These are phyloP conservation scores for Talaromyces sp. DNA, from an alignment of 2,329 filamentous ascomycete genomes.

Conservation along the genomic window DNA sequence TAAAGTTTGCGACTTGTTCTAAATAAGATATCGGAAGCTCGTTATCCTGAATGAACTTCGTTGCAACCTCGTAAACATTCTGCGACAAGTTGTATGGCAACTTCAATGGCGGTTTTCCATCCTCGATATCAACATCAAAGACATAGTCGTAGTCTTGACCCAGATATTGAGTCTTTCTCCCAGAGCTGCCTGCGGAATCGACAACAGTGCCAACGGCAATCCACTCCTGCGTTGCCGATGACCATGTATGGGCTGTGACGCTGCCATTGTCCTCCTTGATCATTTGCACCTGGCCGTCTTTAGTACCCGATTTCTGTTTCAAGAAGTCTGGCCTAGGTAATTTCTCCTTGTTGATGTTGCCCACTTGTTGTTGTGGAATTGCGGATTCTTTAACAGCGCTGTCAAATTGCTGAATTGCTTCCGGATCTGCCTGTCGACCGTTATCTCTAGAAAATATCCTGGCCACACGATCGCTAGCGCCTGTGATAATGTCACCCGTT, in stretches of 20 bases:
- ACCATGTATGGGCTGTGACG: conserved; percentile 86
- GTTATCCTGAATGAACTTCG: conserved; percentile 84
- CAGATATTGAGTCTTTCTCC: conserved; percentile 67
- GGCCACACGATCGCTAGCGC: conserved; percentile 80
- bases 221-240: conserved; percentile 65
- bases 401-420: conserved; percentile 68
- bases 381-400: conserved; percentile 75
- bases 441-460: conserved; percentile 73
- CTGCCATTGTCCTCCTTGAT: conserved; percentile 76
- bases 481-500: conserved; percentile 88
- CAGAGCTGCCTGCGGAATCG: conserved; percentile 76
- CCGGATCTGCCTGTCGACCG: conserved; percentile 63
- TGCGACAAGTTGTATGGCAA: conserved; percentile 90
- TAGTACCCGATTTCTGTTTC: conserved; percentile 74
- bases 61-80: conserved; percentile 86
- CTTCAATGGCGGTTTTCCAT: conserved; percentile 86
- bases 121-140: conserved; percentile 93
- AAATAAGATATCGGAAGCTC: conserved; percentile 81
- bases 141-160: conserved; percentile 94
- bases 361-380: conserved; percentile 80
- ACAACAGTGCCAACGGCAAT: conserved; percentile 90
- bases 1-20: conserved; percentile 89
- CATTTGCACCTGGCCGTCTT: conserved; percentile 93
- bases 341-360: conserved; percentile 83
- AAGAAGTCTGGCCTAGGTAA: conserved; percentile 85